Conservation (phyloP, 805 yeast genomes). For the Ogataea corticis region DNA sequence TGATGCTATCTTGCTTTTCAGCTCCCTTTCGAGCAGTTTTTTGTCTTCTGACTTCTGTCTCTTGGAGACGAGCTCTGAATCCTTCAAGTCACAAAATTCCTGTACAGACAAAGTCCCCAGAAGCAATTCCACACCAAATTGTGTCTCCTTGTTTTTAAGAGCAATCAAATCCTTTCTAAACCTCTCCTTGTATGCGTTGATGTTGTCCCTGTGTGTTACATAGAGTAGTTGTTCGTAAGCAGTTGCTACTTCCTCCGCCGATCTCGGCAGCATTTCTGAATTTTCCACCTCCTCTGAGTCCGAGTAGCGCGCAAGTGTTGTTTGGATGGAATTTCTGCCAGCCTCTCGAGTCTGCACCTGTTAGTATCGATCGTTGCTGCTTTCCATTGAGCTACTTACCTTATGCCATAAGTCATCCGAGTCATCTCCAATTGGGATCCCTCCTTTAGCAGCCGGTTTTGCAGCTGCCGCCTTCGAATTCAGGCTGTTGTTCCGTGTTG, state of each 20-base stretch:
- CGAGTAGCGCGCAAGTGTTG: slow-evolving; percentile 14
- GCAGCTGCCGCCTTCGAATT: slow-evolving; percentile 8
- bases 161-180: slow-evolving; percentile 36
- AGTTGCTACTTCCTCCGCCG: slow-evolving; percentile 12
- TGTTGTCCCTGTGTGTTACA: slow-evolving; percentile 13
- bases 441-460: slow-evolving; percentile 1
- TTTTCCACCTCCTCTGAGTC: slow-evolving; percentile 3
- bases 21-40: slow-evolving; percentile 31
- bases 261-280: background rate
- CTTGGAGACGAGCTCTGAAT: slow-evolving; percentile 27
- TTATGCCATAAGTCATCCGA: slow-evolving; percentile 27
- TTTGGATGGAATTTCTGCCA: slow-evolving; percentile 22
- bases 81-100: slow-evolving; percentile 26
- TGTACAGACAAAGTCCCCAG: slow-evolving; percentile 19
- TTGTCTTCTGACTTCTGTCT: slow-evolving; percentile 31
- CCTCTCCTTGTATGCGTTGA: slow-evolving; percentile 26
- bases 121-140: slow-evolving; percentile 24
- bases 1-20: slow-evolving; percentile 29
- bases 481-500: background rate
- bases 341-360: slow-evolving; percentile 26
- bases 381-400: slow-evolving; percentile 8
- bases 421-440: slow-evolving; percentile 23
- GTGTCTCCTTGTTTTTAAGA: slow-evolving; percentile 28
- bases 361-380: slow-evolving; percentile 1
- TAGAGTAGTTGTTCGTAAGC: slow-evolving; percentile 29